Conservation (phyloP, 202 grass and related monocot genomes). For the Tripidium arundinaceum region DNA sequence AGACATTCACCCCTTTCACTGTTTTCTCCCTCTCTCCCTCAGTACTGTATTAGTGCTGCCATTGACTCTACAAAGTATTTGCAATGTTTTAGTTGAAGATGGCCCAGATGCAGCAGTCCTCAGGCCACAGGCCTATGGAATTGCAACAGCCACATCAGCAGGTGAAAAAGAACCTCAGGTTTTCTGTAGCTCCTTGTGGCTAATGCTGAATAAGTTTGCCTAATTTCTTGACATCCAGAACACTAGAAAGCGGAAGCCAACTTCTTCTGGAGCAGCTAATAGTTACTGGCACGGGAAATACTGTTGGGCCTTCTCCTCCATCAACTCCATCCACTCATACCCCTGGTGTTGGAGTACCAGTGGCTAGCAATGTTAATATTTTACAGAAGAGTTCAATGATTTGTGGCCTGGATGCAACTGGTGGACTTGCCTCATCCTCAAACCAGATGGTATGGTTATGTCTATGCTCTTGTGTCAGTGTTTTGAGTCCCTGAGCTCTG, state of each 20-base stretch:
- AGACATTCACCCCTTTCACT: neutral
- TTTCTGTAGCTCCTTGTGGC: slow-evolving; percentile 8
- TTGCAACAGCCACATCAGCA: slow-evolving; percentile 66
- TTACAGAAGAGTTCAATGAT: slow-evolving; percentile 72
- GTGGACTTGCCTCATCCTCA: slow-evolving; percentile 76
- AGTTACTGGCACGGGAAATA: slow-evolving; percentile 94
- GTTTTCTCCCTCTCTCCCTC: neutral
- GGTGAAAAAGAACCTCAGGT: slow-evolving; percentile 12
- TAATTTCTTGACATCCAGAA: slow-evolving; percentile 52
- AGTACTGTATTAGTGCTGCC: neutral
- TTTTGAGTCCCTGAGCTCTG: slow-evolving; percentile 17
- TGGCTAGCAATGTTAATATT: slow-evolving; percentile 53
- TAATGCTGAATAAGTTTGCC: neutral
- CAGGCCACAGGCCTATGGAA: slow-evolving; percentile 65
- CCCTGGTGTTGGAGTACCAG: slow-evolving; percentile 62
- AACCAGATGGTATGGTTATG: slow-evolving; percentile 76
- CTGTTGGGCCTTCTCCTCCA: slow-evolving; percentile 70
- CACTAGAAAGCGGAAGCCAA: slow-evolving; percentile 84
- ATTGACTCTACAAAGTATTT: slow-evolving; percentile 32
- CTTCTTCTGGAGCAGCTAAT: slow-evolving; percentile 92
- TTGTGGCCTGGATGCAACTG: slow-evolving; percentile 57
- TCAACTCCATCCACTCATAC: slow-evolving; percentile 97
- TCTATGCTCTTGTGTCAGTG: slow-evolving; percentile 18
- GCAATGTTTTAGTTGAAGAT: slow-evolving; percentile 59
- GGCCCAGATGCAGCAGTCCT: slow-evolving; percentile 75